Evolutionary conservation across 495 filamentous ascomycete genomes (phyloP).

Genomic region (Penicillium robsamsonii): DNA sequence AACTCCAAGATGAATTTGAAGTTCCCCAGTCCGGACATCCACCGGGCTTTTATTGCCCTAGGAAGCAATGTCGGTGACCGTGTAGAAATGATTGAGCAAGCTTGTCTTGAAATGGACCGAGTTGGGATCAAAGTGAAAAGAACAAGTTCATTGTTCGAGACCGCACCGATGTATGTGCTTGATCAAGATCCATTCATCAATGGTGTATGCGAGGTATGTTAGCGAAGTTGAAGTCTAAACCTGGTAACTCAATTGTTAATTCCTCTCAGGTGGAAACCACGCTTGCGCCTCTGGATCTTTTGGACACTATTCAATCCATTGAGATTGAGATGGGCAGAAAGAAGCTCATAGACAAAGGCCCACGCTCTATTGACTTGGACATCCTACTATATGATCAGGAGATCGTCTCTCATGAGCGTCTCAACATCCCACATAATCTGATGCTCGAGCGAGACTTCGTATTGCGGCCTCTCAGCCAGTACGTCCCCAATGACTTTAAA

Average conservation of each 20-base stretch:
- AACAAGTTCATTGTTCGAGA: constrained; percentile 91
- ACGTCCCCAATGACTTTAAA: constrained; percentile 14
- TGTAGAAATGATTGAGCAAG: constrained; percentile 74
- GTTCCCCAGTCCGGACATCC: constrained; percentile 23
- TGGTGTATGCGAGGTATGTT: constrained; percentile 81
- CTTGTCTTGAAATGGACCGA: constrained; percentile 70
- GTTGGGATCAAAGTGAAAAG: constrained; percentile 68
- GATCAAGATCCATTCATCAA: constrained; percentile 89
- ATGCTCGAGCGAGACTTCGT: constrained; percentile 95
- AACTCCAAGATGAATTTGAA: constrained; percentile 27
- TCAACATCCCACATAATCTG: constrained; percentile 78
- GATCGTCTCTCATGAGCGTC: constrained; percentile 60
- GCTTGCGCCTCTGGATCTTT: constrained; percentile 67
- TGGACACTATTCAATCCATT: constrained; percentile 78
- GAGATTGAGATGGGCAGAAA: constrained; percentile 74
- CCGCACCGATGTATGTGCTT: constrained; percentile 91
- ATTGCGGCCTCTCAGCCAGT: constrained; percentile 85
- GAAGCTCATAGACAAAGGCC: constrained; percentile 89
- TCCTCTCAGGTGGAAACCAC: constrained; percentile 71
- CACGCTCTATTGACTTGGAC: constrained; percentile 89
- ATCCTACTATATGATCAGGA: constrained; percentile 83
- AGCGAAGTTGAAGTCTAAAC: neutral
- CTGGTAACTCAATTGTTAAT: constrained; percentile 8
- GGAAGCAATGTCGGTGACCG: constrained; percentile 94
- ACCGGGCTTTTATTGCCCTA: constrained; percentile 77